A percentile compares a stretch with the other conserved stretches of the same genome.
Evolutionary conservation across 2,329 filamentous ascomycete species (phyloP).

Genomic region (Acarospora socialis): DNA sequence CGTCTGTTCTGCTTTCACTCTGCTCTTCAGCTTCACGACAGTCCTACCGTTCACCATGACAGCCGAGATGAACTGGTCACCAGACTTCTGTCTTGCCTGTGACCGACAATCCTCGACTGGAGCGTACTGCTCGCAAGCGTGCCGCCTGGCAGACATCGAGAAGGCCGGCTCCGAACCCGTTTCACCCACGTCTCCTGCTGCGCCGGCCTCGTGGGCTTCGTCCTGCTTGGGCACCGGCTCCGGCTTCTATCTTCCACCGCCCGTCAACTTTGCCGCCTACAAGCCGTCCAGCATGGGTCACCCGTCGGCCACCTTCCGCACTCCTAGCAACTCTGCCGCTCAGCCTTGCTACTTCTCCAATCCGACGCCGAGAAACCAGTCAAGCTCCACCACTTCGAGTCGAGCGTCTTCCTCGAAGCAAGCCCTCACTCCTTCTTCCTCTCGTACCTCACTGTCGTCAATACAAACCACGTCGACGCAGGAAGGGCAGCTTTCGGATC

Average conservation of each 20-base stretch:
- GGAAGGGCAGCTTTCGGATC: conserved; percentile 48
- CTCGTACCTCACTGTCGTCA: conserved; percentile 56
- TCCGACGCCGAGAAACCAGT: conserved; percentile 15
- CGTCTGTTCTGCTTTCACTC: too few relatives aligned
- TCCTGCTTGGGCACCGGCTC: conserved; percentile 33
- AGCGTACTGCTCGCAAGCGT: conserved; percentile 85
- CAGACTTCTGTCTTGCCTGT: conserved; percentile 87
- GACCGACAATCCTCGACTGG: conserved; percentile 68
- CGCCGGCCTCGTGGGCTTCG: conserved; percentile 44
- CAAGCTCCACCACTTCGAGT: conserved; percentile 16
- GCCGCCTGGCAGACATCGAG: conserved; percentile 77
- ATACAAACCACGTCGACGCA: conserved; percentile 49
- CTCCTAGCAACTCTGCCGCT: conserved; percentile 22
- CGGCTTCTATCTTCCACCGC: conserved; percentile 55
- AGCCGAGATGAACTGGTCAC: conserved; percentile 59
- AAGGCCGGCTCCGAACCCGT: conserved; percentile 38
- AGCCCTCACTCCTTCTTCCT: conserved; percentile 34
- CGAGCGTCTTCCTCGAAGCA: conserved; percentile 26
- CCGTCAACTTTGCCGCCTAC: conserved; percentile 58
- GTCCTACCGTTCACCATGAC: too few relatives aligned
- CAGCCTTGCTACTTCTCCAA: conserved; percentile 26
- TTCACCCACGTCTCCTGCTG: conserved; percentile 30
- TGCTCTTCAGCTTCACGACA: too few relatives aligned
- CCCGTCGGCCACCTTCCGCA: conserved; percentile 28
- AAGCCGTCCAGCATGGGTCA: conserved; percentile 41